Conservation (phyloP, 768 basidiomycete species). For the Collybiopsis confluens region DNA sequence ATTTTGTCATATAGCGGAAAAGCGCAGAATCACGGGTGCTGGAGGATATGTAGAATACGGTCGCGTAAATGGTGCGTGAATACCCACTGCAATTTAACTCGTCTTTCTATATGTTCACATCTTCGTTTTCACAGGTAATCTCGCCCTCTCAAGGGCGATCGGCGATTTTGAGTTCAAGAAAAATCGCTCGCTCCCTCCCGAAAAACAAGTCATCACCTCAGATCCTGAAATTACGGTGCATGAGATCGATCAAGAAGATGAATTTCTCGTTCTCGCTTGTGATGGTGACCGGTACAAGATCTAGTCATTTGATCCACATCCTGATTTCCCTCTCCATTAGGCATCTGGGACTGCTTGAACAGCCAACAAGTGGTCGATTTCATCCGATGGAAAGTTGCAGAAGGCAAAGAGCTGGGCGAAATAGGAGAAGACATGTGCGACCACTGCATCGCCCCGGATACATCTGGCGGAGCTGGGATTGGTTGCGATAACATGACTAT, state of each 20-base stretch:
- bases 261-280: slow-evolving; percentile 95
- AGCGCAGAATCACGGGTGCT: slow-evolving; percentile 77
- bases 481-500: slow-evolving; percentile 99
- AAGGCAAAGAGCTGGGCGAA: slow-evolving; percentile 74
- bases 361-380: slow-evolving; percentile 93
- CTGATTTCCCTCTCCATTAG: slow-evolving; percentile 35
- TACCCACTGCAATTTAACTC: neutral
- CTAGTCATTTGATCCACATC: neutral
- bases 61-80: slow-evolving; percentile 81
- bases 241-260: slow-evolving; percentile 81
- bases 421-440: slow-evolving; percentile 90
- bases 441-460: slow-evolving; percentile 91
- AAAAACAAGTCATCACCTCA: slow-evolving; percentile 91
- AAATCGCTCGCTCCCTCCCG: slow-evolving; percentile 73
- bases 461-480: slow-evolving; percentile 84
- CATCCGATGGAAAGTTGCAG: slow-evolving; percentile 74
- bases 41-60: slow-evolving; percentile 97
- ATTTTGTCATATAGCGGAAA: slow-evolving; percentile 56
- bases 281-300: slow-evolving; percentile 61
- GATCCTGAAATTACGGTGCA: slow-evolving; percentile 90
- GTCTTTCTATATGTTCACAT: neutral
- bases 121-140: slow-evolving; percentile 60
- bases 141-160: slow-evolving; percentile 90
- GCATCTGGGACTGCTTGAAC: slow-evolving; percentile 96
- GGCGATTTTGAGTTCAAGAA: slow-evolving; percentile 99